Conservation (phyloP, 106 monocot genomes). For the Phalaenopsis aphrodite region DNA sequence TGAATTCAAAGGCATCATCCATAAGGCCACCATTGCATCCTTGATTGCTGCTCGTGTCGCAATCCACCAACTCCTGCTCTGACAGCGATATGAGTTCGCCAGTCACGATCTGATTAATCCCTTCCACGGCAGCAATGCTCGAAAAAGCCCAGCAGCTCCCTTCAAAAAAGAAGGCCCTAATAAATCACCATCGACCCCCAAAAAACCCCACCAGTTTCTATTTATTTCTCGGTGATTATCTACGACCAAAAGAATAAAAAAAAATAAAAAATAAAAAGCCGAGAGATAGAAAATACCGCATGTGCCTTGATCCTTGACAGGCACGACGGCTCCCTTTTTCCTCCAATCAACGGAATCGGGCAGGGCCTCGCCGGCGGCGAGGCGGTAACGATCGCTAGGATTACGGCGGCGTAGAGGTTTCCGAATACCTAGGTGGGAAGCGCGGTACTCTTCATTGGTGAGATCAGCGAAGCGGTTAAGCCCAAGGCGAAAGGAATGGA, state of each 20-base stretch:
- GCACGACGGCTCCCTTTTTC: slow-evolving; percentile 50
- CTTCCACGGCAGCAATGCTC: slow-evolving; percentile 53
- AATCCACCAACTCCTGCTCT: slow-evolving; percentile 71
- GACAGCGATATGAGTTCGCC: slow-evolving; percentile 43
- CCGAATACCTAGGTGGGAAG: slow-evolving; percentile 33
- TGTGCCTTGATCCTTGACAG: slow-evolving; percentile 73
- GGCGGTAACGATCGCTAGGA: slow-evolving; percentile 31
- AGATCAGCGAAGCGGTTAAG: slow-evolving; percentile 87
- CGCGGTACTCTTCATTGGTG: slow-evolving; percentile 79
- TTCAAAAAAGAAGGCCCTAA: background rate
- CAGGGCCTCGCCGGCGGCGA: slow-evolving; percentile 34
- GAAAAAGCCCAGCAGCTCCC: slow-evolving; percentile 88
- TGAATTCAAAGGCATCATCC: slow-evolving; percentile 71
- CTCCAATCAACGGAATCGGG: slow-evolving; percentile 80
- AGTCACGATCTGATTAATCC: slow-evolving; percentile 61
- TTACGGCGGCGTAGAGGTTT: background rate
- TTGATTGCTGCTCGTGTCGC: slow-evolving; percentile 47
- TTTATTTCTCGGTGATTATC: background rate
- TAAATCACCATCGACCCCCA: background rate
- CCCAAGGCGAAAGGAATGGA: slow-evolving; percentile 45
- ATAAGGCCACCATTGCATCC: slow-evolving; percentile 77
- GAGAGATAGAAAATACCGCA: slow-evolving; percentile 42
- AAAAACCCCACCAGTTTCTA: background rate
- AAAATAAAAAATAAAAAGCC: background rate
- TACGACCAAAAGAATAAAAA: background rate